Evolutionary conservation across 2,329 filamentous ascomycete genomes (phyloP).

Genomic region (Fusarium temperatum): DNA sequence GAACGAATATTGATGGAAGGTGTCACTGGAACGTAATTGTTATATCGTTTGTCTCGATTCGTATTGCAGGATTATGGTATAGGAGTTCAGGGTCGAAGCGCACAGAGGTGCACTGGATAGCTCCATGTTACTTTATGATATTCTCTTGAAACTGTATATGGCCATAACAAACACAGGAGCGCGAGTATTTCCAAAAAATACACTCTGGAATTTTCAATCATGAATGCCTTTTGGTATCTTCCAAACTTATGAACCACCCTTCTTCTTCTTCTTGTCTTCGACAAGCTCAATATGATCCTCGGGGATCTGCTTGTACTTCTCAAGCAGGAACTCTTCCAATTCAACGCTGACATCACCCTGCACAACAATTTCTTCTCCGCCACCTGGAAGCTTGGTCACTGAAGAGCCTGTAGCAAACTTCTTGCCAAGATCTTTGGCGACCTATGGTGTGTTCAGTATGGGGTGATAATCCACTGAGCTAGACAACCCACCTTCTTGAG

Average conservation of each 20-base stretch:
- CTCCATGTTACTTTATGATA: constrained; percentile 14
- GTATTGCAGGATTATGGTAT: constrained; percentile 4
- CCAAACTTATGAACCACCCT: constrained; percentile 40
- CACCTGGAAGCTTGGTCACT: constrained; percentile 87
- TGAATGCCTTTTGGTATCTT: constrained; percentile 25
- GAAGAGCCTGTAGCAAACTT: constrained; percentile 96
- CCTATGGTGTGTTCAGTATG: constrained; percentile 45
- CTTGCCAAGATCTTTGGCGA: constrained; percentile 96
- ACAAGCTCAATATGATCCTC: constrained; percentile 95
- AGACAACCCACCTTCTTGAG: constrained; percentile 76
- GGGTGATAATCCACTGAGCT: not conserved
- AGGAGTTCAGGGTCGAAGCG: constrained; percentile 32
- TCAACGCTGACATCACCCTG: constrained; percentile 97
- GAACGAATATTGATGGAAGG: constrained; percentile 7
- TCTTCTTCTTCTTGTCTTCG: constrained; percentile 93
- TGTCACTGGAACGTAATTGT: not conserved
- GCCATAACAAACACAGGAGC: constrained; percentile 20
- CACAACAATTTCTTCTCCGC: constrained; percentile 95
- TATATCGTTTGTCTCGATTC: constrained; percentile 12
- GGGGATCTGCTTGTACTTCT: constrained; percentile 89
- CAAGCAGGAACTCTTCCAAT: constrained; percentile 87
- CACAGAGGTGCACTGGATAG: constrained; percentile 21
- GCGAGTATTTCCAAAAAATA: constrained; percentile 30
- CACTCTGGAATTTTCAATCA: constrained; percentile 29
- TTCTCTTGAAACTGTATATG: constrained; percentile 23